Conservation (phyloP, 2,329 filamentous ascomycete species). For the Paecilomyces fulvus region DNA sequence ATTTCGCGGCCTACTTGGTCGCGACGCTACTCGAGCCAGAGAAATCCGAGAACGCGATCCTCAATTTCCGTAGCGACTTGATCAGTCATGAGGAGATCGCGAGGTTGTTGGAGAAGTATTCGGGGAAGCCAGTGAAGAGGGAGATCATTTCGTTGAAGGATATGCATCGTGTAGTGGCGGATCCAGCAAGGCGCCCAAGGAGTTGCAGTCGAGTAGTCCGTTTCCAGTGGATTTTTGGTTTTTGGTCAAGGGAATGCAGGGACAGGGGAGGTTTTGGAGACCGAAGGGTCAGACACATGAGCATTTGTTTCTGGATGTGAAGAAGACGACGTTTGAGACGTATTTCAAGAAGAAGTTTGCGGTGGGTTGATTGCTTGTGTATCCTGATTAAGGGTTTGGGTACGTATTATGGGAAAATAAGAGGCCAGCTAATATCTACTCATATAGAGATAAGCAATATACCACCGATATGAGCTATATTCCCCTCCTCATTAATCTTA, state of each 20-base stretch:
- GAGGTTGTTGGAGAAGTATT: constrained; percentile 11
- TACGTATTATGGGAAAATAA: background rate
- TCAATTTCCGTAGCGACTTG: constrained; percentile 18
- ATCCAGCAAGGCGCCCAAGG: constrained; percentile 8
- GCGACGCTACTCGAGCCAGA: constrained; percentile 14
- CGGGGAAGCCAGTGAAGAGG: constrained; percentile 9
- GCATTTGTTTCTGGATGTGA: constrained; percentile 5
- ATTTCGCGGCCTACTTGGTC: constrained; percentile 18
- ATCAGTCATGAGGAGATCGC: constrained; percentile 15
- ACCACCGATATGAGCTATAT: background rate
- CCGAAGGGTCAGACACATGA: constrained; percentile 14
- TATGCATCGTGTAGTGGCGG: constrained; percentile 11
- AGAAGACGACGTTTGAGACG: constrained; percentile 3
- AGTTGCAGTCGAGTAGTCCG: constrained; percentile 6
- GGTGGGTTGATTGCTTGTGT: background rate
- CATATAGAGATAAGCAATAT: background rate
- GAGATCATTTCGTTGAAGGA: constrained; percentile 6
- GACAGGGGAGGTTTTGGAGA: constrained; percentile 11
- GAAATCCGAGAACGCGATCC: constrained; percentile 12
- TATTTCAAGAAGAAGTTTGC: constrained; percentile 6
- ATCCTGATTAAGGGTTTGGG: background rate
- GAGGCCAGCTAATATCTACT: no score
- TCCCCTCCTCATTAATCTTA: background rate
- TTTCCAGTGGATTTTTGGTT: constrained; percentile 19
- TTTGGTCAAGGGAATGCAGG: constrained; percentile 15